Conservation (phyloP, 768 basidiomycete genomes). For the Leucocoprinus leucothites region DNA sequence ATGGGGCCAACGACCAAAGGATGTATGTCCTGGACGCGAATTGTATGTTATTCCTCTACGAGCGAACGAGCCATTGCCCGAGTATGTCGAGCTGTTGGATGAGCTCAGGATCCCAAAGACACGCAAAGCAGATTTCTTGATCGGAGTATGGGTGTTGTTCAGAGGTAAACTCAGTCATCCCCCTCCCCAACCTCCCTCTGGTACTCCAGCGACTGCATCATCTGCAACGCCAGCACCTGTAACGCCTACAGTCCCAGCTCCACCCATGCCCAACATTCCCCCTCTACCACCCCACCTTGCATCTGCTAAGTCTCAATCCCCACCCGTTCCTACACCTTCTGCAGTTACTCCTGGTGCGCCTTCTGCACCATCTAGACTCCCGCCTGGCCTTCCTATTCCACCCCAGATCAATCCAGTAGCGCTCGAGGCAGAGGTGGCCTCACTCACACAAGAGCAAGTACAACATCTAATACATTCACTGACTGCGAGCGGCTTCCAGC, state of each 20-base stretch:
- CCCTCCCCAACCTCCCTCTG: conserved; percentile 22
- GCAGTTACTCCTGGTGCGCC: neutral
- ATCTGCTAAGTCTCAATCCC: neutral
- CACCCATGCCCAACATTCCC: conserved; percentile 16
- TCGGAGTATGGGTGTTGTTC: conserved; percentile 83
- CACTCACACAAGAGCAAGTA: conserved; percentile 75
- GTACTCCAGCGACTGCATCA: conserved; percentile 12
- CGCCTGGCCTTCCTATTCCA: conserved; percentile 14
- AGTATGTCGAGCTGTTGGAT: conserved; percentile 83
- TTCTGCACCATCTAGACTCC: conserved; percentile 17
- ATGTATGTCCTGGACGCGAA: conserved; percentile 77
- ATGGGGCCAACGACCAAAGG: conserved; percentile 75
- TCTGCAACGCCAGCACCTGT: conserved; percentile 17
- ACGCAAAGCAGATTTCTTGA: conserved; percentile 62
- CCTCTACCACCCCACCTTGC: conserved; percentile 1
- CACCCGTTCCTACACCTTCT: neutral
- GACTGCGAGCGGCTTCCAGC: conserved; percentile 28
- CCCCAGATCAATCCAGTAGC: conserved; percentile 33
- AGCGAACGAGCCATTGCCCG: conserved; percentile 66
- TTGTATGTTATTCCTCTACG: conserved; percentile 81
- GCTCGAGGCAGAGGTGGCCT: conserved; percentile 69
- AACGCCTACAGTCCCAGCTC: conserved; percentile 16
- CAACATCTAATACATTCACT: conserved; percentile 64
- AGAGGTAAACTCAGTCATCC: conserved; percentile 71
- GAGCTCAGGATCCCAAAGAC: conserved; percentile 64